These are phyloP conservation scores for Eudorina sp. DNA, from an alignment of 139 green algal genomes.

Conservation along the genomic window DNA sequence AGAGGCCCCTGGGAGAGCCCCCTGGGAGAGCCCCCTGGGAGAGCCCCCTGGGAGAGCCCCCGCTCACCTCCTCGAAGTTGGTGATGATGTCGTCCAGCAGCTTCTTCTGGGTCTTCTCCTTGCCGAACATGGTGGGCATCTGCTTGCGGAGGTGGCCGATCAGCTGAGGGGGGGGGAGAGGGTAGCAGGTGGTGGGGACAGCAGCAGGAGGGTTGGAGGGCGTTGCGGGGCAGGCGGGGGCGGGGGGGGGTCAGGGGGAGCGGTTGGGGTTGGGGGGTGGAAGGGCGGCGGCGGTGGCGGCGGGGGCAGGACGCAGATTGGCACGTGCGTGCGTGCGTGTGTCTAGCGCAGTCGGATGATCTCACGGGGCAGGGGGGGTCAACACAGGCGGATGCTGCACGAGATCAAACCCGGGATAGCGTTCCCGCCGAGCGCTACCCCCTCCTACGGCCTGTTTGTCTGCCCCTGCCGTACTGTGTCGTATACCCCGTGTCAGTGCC, in stretches of 20 bases:
- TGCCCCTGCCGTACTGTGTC: background rate
- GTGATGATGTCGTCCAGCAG: conserved; percentile 78
- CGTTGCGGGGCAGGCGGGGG: too few relatives aligned
- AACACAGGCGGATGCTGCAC: too few relatives aligned
- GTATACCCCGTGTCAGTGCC: background rate
- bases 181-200: background rate
- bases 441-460: too few relatives aligned
- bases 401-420: too few relatives aligned
- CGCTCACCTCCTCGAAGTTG: conserved; percentile 86
- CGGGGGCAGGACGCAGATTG: too few relatives aligned
- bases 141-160: conserved; percentile 78
- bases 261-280: background rate
- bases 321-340: too few relatives aligned
- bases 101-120: conserved; percentile 84
- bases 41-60: too few relatives aligned
- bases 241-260: background rate
- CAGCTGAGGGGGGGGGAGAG: conserved; percentile 43
- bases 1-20: too few relatives aligned
- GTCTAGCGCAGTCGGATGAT: too few relatives aligned
- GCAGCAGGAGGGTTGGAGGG: background rate
- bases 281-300: background rate
- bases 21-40: too few relatives aligned
- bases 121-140: conserved; percentile 94
- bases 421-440: too few relatives aligned
- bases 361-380: too few relatives aligned